Evolutionary conservation across 768 basidiomycete species (phyloP).

Genomic region (Infundibulicybe gibba): DNA sequence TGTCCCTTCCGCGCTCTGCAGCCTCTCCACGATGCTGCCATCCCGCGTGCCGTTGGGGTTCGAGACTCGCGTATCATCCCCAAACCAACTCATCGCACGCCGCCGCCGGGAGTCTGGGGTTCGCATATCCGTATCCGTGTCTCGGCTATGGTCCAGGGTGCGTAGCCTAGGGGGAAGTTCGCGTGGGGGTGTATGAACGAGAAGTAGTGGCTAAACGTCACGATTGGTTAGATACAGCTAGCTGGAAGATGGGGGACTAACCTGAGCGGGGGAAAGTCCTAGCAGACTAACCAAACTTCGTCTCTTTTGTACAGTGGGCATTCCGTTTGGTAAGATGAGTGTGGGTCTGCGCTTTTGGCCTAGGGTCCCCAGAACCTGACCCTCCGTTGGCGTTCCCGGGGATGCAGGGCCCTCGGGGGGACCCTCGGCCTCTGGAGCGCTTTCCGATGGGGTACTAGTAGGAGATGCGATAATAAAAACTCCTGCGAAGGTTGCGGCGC

Average conservation of each 20-base stretch:
- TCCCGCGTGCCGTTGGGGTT: conserved; percentile 11
- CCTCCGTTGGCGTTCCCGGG: conserved; percentile 15
- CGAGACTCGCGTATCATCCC: conserved; percentile 23
- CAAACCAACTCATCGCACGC: conserved; percentile 40
- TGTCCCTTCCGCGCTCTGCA: neutral
- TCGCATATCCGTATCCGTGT: conserved; percentile 28
- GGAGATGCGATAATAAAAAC: conserved; percentile 84
- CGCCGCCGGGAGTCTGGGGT: conserved; percentile 28
- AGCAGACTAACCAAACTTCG: conserved; percentile 59
- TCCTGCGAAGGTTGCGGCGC: conserved; percentile 84
- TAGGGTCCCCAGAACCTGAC: conserved; percentile 25
- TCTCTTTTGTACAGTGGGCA: conserved; percentile 48
- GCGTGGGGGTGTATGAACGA: conserved; percentile 63
- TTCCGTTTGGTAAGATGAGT: conserved; percentile 46
- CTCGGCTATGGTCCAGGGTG: conserved; percentile 19
- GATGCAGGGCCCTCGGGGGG: conserved; percentile 10
- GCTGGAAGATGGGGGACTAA: conserved; percentile 19
- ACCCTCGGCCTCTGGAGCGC: conserved; percentile 23
- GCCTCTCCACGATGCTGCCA: neutral
- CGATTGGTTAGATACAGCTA: conserved; percentile 1
- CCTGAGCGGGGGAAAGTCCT: conserved; percentile 75
- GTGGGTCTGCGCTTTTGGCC: conserved; percentile 39
- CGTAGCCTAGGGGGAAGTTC: conserved; percentile 29
- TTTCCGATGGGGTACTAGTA: conserved; percentile 18
- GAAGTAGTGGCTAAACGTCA: conserved; percentile 49